Percentiles rank a stretch among this genome's conserved stretches.
phyloP scores from a whole-genome alignment of 768 basidiomycete genomes.

The Phylloporus arenicola region DNA sequence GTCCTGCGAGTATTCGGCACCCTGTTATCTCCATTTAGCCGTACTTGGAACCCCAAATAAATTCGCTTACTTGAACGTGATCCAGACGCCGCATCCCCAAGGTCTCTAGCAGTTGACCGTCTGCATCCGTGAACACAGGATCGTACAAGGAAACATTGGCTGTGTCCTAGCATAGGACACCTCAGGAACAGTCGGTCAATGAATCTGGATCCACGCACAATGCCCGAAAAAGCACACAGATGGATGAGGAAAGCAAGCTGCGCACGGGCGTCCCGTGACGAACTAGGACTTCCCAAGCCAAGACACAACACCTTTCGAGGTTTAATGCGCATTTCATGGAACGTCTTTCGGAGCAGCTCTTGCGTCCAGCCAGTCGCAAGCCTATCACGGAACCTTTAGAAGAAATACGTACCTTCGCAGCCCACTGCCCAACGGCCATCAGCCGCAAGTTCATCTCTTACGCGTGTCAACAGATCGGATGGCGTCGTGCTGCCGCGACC shows the following conservation, averaged over 20 bases:
- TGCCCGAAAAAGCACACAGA: slow-evolving; percentile 45
- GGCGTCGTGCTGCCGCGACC: slow-evolving; percentile 30
- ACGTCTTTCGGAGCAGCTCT: slow-evolving; percentile 35
- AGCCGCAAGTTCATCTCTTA: slow-evolving; percentile 40
- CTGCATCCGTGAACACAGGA: slow-evolving; percentile 67
- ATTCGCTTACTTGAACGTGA: slow-evolving; percentile 48
- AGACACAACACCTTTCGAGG: slow-evolving; percentile 52
- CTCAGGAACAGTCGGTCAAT: slow-evolving; percentile 8
- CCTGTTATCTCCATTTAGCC: slow-evolving; percentile 24
- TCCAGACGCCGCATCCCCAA: slow-evolving; percentile 33
- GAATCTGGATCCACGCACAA: slow-evolving; percentile 45
- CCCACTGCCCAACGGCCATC: slow-evolving; percentile 50
- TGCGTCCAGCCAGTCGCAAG: slow-evolving; percentile 4
- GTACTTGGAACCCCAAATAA: slow-evolving; percentile 3
- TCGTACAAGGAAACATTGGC: slow-evolving; percentile 54
- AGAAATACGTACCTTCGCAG: slow-evolving; percentile 47
- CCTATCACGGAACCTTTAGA: slow-evolving; percentile 11
- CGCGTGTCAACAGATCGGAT: slow-evolving; percentile 36
- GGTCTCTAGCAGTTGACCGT: slow-evolving; percentile 43
- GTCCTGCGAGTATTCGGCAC: slow-evolving; percentile 27
- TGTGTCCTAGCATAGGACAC: slow-evolving; percentile 36
- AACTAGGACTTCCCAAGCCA: slow-evolving; percentile 67
- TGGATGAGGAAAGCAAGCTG: slow-evolving; percentile 65
- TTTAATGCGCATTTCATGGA: slow-evolving; percentile 22
- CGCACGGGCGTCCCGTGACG: slow-evolving; percentile 55